These are phyloP conservation scores for Ogataea methylovora DNA, from an alignment of 805 yeast genomes.

Conservation along the genomic window DNA sequence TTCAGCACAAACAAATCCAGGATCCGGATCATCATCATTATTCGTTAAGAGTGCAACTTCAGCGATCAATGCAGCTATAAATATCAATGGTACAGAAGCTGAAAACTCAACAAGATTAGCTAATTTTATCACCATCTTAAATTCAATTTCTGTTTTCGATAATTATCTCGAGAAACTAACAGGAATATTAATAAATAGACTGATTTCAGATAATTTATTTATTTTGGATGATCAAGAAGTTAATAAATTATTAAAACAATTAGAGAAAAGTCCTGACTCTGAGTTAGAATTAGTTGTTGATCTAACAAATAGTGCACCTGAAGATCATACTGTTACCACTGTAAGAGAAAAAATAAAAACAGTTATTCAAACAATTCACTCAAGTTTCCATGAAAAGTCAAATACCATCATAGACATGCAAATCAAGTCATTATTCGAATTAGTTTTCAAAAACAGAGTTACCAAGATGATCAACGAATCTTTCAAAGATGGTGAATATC, in stretches of 20 bases:
- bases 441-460: slow-evolving; percentile 28
- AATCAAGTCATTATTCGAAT: slow-evolving; percentile 31
- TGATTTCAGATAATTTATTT: slow-evolving; percentile 20
- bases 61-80: slow-evolving; percentile 28
- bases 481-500: slow-evolving; percentile 32
- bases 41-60: slow-evolving; percentile 36
- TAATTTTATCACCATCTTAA: slow-evolving; percentile 59
- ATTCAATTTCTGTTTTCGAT: slow-evolving; percentile 61
- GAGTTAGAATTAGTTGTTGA: slow-evolving; percentile 14
- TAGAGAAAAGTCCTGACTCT: slow-evolving; percentile 12
- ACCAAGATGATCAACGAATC: slow-evolving; percentile 26
- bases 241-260: slow-evolving; percentile 12
- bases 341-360: slow-evolving; percentile 16
- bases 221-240: slow-evolving; percentile 25
- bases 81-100: slow-evolving; percentile 30
- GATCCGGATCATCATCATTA: slow-evolving; percentile 17
- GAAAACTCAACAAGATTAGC: slow-evolving; percentile 42
- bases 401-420: slow-evolving; percentile 36
- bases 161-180: slow-evolving; percentile 49
- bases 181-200: slow-evolving; percentile 27
- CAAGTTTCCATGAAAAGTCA: slow-evolving; percentile 18
- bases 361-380: slow-evolving; percentile 13
- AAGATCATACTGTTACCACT: not conserved
- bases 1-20: slow-evolving; percentile 10
- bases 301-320: slow-evolving; percentile 2